These are phyloP conservation scores for Neoarthrinium moseri DNA, from an alignment of 2,329 filamentous ascomycete genomes.

Conservation along the genomic window DNA sequence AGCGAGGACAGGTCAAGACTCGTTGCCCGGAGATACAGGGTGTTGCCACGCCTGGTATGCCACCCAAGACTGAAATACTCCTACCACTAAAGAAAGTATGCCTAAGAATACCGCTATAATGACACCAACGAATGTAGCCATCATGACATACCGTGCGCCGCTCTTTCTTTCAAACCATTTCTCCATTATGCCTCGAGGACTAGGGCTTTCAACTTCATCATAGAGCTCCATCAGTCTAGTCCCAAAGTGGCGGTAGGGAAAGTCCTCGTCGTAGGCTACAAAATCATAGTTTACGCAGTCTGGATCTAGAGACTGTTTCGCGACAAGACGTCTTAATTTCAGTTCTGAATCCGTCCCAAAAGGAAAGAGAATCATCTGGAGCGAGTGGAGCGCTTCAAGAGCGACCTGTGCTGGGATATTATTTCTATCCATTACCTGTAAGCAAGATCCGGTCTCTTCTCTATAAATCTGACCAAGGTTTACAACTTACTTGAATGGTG, in stretches of 20 bases:
- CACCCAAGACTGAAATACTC: constrained; percentile 7
- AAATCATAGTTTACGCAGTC: not conserved
- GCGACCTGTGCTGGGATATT: not conserved
- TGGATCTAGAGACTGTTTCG: not conserved
- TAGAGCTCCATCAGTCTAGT: constrained; percentile 9
- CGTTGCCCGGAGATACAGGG: too few relatives aligned
- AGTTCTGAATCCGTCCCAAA: not conserved
- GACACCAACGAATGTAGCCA: constrained; percentile 8
- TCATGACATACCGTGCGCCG: constrained; percentile 6
- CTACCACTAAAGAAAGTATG: constrained; percentile 2
- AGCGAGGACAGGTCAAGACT: too few relatives aligned
- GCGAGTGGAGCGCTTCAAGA: not conserved
- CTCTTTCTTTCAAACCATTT: constrained; percentile 4
- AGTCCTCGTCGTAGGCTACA: not conserved
- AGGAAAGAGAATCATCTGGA: not conserved
- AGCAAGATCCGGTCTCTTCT: not conserved
- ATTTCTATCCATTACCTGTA: not conserved
- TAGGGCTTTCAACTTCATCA: constrained; percentile 11
- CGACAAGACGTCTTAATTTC: not conserved
- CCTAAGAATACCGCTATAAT: not conserved
- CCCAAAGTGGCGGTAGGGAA: constrained; percentile 4
- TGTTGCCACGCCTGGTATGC: constrained; percentile 8
- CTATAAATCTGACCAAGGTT: not conserved
- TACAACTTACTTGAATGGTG: not conserved
- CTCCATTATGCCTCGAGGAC: constrained; percentile 8